Evolutionary conservation across 148 eudicot species (phyloP).

Genomic region (Rhododendron mucronatum): DNA sequence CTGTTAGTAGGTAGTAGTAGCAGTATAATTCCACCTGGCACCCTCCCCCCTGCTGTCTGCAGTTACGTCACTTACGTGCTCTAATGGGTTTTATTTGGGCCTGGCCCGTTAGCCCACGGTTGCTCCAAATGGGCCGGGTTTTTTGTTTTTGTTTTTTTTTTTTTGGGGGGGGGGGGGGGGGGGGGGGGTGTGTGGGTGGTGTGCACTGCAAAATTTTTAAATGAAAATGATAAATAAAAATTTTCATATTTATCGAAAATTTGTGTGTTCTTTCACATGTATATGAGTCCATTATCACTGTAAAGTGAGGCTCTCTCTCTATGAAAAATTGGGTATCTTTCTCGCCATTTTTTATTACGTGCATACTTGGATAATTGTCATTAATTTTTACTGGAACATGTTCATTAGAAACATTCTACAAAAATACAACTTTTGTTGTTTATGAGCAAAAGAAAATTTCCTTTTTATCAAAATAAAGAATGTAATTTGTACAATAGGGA

Average conservation of each 20-base stretch:
- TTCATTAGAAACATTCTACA: neutral
- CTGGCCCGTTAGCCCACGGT: neutral
- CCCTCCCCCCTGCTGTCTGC: neutral
- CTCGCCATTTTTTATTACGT: too few species aligned
- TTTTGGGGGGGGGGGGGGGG: too few species aligned
- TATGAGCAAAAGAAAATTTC: neutral
- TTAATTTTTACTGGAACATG: neutral
- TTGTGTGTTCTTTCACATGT: neutral
- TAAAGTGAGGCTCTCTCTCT: neutral
- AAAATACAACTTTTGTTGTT: too few species aligned
- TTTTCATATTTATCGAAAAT: neutral
- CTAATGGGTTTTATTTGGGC: neutral
- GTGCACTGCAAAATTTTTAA: neutral
- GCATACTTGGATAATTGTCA: neutral
- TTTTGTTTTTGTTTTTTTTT: rapidly evolving
- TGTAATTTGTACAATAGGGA: neutral
- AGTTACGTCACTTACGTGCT: neutral
- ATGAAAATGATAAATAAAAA: too few species aligned
- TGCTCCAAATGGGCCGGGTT: neutral
- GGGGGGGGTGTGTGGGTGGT: too few species aligned
- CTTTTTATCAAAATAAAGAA: neutral
- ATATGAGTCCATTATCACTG: neutral
- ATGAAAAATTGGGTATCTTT: too few species aligned
- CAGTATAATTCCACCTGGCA: neutral
- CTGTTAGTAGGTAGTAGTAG: neutral